These are phyloP conservation scores for Acidiella bohemica DNA, from an alignment of 495 filamentous ascomycete species.

Conservation along the genomic window DNA sequence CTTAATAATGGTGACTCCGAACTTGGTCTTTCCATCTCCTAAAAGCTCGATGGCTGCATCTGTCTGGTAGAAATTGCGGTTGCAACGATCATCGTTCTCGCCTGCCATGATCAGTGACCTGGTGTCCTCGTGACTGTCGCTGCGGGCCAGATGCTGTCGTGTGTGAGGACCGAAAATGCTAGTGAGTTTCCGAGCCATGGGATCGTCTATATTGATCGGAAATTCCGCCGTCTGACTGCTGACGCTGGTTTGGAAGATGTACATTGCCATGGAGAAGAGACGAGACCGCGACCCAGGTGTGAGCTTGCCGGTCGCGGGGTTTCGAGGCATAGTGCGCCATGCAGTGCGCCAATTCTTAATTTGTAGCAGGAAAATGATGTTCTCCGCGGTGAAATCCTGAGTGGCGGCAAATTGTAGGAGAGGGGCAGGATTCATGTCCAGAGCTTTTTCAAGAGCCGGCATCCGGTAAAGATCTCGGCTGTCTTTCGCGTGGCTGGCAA, in stretches of 20 bases:
- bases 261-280: slow-evolving; percentile 22
- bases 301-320: slow-evolving; percentile 4
- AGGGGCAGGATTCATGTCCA: slow-evolving; percentile 22
- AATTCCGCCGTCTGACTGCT: slow-evolving; percentile 24
- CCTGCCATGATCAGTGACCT: too few relatives aligned
- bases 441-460: slow-evolving; percentile 22
- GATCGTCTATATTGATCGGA: slow-evolving; percentile 27
- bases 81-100: too few relatives aligned
- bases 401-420: slow-evolving; percentile 25
- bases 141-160: neutral
- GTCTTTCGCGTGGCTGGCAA: neutral
- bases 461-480: slow-evolving; percentile 21
- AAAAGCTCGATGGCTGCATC: too few relatives aligned
- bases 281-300: slow-evolving; percentile 16
- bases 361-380: slow-evolving; percentile 27
- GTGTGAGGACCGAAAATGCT: slow-evolving; percentile 16
- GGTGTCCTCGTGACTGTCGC: neutral
- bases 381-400: slow-evolving; percentile 28
- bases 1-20: too few relatives aligned
- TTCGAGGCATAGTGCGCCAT: slow-evolving; percentile 14
- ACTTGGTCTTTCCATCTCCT: too few relatives aligned
- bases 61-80: too few relatives aligned
- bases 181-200: slow-evolving; percentile 19
- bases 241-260: slow-evolving; percentile 26
- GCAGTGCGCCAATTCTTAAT: slow-evolving; percentile 25